phyloP scores from a whole-genome alignment of 495 filamentous ascomycete species.

The Xylaria curta region DNA sequence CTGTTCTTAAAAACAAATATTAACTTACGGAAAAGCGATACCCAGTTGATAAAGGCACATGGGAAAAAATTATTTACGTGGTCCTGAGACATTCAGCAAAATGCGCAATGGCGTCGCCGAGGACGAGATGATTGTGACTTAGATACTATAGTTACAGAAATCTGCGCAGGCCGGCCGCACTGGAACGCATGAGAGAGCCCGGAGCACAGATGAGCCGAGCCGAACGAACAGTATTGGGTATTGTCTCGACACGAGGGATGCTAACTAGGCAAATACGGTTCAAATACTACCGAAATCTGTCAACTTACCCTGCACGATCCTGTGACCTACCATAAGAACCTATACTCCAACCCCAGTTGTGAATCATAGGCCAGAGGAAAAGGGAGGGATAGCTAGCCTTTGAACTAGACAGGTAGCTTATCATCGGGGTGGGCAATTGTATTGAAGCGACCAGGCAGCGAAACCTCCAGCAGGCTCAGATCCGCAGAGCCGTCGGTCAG shows the following conservation, averaged over 20 bases:
- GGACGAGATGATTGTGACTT: too few relatives aligned
- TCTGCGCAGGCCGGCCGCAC: not conserved
- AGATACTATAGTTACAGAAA: not conserved
- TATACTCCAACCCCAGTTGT: not conserved
- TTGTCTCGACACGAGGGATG: not conserved
- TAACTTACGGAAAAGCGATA: too few relatives aligned
- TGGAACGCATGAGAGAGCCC: not conserved
- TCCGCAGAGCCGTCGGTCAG: constrained; percentile 12
- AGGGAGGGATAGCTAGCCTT: not conserved
- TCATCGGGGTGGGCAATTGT: constrained; percentile 4
- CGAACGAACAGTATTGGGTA: not conserved
- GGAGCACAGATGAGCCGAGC: not conserved
- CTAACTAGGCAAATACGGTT: not conserved
- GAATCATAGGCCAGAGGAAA: not conserved
- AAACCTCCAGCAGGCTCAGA: constrained; percentile 18
- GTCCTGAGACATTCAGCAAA: too few relatives aligned
- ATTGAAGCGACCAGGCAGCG: constrained; percentile 16
- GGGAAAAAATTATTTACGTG: too few relatives aligned
- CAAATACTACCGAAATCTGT: not conserved
- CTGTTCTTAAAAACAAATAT: not conserved
- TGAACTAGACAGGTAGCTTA: not conserved
- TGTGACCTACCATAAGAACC: not conserved
- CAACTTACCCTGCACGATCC: not conserved
- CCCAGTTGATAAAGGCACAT: too few relatives aligned
- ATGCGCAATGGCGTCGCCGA: too few relatives aligned